Base-by-base conservation (phyloP, 768 basidiomycete genomes). In the Russula virescens region DNA sequence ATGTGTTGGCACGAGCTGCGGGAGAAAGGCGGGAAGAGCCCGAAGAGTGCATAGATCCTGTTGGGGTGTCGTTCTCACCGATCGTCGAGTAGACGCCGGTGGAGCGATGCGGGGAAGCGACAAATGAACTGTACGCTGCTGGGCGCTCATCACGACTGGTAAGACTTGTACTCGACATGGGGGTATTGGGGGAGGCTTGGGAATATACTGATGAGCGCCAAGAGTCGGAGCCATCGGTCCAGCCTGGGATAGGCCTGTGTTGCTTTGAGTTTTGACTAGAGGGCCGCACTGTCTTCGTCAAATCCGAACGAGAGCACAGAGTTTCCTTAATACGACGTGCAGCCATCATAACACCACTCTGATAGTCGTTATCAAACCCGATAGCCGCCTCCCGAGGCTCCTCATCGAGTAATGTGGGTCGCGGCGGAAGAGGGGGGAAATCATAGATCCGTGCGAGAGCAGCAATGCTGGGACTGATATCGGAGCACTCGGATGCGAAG, bases 291-390 rank as follows among this genome's bases (percentile, higher is more conserved):
- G 60, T 56, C 51, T 56, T 67, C 55, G 78, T 80, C 14, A 71
- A 65, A 25, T 68, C 57, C 31, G 80, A 77, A 25, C 76, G 75
- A 0, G 78, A 69, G 61, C 79, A 78, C 28, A 81, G 71, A 25
- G 74, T 75, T 18, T 80, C 76, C 46, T 77, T 74, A 69, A 88
- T 81, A 63, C 81, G 81, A 43, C 78, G 79, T 34, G 78, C 80
- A 3, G 85, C 82, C 86, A 88, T 88, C 80, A 89, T 87, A 73
- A 87, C 75, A 42, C 87, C 87, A 43, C 78, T 77, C 66, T 75
- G 77, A 70, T 80, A 87, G 45, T 81, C 77, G 25, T 76, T 74
- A 49, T 56, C 60, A 25, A 59, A 60, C 64, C 66, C 63, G 34
- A 64, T 54, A 35, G 52, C 51, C 31, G 67, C 21, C 31, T 63